Conservation (phyloP, 495 filamentous ascomycete genomes). For the Penicillium paradoxum region DNA sequence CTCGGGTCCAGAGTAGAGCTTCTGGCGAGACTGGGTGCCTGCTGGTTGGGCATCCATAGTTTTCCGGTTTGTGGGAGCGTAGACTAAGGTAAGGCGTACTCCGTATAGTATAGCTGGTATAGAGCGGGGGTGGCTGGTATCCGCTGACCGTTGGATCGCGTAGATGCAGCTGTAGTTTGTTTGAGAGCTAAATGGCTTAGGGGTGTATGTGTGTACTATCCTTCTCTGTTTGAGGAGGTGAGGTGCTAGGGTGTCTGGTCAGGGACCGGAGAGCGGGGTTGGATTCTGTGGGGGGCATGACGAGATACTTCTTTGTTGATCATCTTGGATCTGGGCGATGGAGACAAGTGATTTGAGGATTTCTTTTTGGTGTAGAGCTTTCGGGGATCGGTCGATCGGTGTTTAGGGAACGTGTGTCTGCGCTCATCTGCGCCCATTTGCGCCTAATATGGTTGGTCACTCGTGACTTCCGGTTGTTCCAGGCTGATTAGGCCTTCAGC, state of each 20-base stretch:
- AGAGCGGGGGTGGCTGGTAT: background rate
- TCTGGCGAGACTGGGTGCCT: conserved; percentile 8
- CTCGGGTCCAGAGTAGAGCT: conserved; percentile 9
- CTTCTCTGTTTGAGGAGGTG: conserved; percentile 1
- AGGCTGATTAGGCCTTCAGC: background rate
- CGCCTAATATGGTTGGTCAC: background rate
- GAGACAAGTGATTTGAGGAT: background rate
- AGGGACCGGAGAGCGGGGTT: conserved; percentile 10
- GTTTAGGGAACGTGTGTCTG: background rate
- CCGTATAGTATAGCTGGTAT: background rate
- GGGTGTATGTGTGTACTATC: background rate
- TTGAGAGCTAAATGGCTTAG: background rate
- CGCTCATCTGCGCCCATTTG: background rate
- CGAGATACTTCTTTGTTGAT: conserved; percentile 3
- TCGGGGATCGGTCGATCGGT: background rate
- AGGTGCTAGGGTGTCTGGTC: background rate
- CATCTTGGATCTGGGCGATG: background rate
- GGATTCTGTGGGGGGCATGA: conserved; percentile 7
- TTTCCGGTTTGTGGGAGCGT: background rate
- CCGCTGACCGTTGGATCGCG: background rate
- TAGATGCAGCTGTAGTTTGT: background rate
- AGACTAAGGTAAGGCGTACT: background rate
- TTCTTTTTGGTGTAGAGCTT: background rate
- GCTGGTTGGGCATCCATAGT: conserved; percentile 30
- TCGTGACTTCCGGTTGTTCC: background rate